Evolutionary conservation across 768 basidiomycete genomes (phyloP).

Genomic region (Lentinula lateritia): DNA sequence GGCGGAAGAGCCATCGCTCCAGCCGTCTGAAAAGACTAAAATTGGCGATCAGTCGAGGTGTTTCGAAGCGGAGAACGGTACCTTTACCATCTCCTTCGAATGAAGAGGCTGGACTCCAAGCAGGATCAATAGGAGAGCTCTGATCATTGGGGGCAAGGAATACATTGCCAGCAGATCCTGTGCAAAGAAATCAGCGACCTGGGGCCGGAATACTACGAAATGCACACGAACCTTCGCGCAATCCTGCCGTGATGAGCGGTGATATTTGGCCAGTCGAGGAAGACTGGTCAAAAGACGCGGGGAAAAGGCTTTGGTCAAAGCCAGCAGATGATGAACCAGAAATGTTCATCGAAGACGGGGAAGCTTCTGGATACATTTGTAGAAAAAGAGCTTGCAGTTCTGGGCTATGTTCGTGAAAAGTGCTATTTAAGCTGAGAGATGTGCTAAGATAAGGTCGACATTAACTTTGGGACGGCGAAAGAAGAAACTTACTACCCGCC

Average conservation of each 20-base stretch:
- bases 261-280: background rate
- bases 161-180: conserved; percentile 4
- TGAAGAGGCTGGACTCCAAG: conserved; percentile 1
- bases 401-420: background rate
- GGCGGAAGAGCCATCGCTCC: background rate
- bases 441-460: conserved; percentile 4
- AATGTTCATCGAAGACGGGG: background rate
- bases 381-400: background rate
- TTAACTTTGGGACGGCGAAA: background rate
- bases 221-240: background rate
- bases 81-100: conserved; percentile 7
- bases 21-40: conserved; percentile 2
- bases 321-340: background rate
- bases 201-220: background rate
- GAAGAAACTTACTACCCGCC: background rate
- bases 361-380: background rate
- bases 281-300: background rate
- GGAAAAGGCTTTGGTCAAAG: background rate
- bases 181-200: background rate
- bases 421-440: background rate
- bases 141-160: conserved; percentile 5
- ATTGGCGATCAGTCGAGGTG: background rate
- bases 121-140: background rate
- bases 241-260: background rate
- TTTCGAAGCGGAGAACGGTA: background rate